Evolutionary conservation across 257 asterid genomes (phyloP), one percentile per base, ranked within the genome.

Genomic region (Jacaranda copaia): DNA sequence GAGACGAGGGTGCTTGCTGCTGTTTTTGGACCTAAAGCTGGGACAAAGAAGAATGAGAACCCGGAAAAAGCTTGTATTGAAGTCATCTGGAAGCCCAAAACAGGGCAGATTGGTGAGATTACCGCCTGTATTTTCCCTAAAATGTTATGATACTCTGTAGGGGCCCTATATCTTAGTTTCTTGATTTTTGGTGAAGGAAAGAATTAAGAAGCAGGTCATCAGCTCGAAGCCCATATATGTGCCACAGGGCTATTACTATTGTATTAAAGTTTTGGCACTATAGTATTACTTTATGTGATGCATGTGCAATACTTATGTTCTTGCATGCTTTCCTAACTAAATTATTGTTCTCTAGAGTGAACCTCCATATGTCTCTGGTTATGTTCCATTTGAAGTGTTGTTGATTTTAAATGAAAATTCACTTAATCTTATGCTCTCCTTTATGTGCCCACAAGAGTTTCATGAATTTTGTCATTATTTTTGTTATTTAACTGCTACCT

Each of bases 1-100:
- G 96, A 90, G 75, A 93, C 99, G n/a, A 91, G 84, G 85, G 97
- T 95, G 81, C 87, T 93, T 80, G 99, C 99, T 58, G 95, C 97
- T 42, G 99, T 95, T 78, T 95, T 79, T 78, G 99, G 98, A 65
- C 99, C 99, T 46, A 95, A 91, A 76, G 88, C 97, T 40, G 99
- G 99, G 79, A 91, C 98, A 2, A 93, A 84, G 85, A 95, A 95
- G 92, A 91, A 90, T 58, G 99, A 95, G 77, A 95, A 95, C 77
- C 98, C 99, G 0, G 99, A 95, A 75, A 95, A 87, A 84, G 97
- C 97, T 69, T 95, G 89, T 74, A 79, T 95, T 77, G 98, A 95
- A 81, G 94, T 95, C 81, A 81, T 88, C 77, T 95, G 98, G 99
- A 95, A 95, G 85, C 96, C 97, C 39, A 90, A 87, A 80, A 83